Conservation (phyloP, 2,329 filamentous ascomycete species). For the Nakataea oryzae region DNA sequence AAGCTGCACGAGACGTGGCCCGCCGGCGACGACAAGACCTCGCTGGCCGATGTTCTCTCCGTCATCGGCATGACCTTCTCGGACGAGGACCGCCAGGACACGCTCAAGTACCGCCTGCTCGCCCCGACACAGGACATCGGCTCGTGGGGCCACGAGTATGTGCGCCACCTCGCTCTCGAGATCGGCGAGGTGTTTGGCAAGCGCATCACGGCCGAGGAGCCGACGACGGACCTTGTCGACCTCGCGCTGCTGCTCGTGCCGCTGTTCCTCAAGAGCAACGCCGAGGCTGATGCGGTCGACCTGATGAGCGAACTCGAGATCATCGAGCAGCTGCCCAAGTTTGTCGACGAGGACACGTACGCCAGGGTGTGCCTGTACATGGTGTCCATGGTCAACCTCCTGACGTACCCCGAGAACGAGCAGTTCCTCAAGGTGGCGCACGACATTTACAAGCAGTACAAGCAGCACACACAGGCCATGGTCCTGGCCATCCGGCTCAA, state of each 20-base stretch:
- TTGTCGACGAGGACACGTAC: constrained; percentile 90
- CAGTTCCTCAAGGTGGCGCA: constrained; percentile 89
- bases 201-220: constrained; percentile 74
- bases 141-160: constrained; percentile 98
- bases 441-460: constrained; percentile 85
- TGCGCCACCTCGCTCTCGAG: constrained; percentile 87
- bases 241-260: constrained; percentile 79
- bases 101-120: constrained; percentile 87
- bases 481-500: constrained; percentile 90
- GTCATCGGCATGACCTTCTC: constrained; percentile 99
- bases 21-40: constrained; percentile 72
- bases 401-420: constrained; percentile 96
- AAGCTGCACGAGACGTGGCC: constrained; percentile 87
- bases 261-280: constrained; percentile 93
- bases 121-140: constrained; percentile 85
- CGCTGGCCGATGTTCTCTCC: constrained; percentile 88
- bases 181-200: constrained; percentile 91
- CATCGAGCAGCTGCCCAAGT: constrained; percentile 81
- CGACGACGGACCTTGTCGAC: constrained; percentile 73
- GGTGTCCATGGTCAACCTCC: constrained; percentile 95
- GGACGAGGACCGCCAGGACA: constrained; percentile 91
- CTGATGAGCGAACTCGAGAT: constrained; percentile 96
- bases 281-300: constrained; percentile 95
- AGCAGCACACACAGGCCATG: constrained; percentile 87
- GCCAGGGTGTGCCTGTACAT: constrained; percentile 91